Evolutionary conservation across 1,284 basidiomycete species (phyloP), one percentile per base, ranked within the genome.

Genomic region (Pascua sp.): DNA sequence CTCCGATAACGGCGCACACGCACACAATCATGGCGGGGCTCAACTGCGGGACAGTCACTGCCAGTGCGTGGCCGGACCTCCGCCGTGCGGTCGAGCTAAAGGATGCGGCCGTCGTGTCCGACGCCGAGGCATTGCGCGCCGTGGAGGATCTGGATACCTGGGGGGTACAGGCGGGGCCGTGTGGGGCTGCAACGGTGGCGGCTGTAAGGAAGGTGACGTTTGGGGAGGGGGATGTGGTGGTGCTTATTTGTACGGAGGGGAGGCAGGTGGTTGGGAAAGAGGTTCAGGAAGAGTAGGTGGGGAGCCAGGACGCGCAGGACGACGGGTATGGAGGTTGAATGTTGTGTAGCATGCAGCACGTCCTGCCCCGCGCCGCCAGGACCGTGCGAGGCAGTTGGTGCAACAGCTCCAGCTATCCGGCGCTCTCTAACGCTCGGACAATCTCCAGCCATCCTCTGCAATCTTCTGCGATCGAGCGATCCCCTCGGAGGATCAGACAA

Each of bases 241-340:
- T 62, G 32, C 47, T 62, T 3, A 62, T 62, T 16, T 56, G 54
- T 37, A 62, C 60, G 1, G 60, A 62, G 57, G 60, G 60, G 13
- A 37, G 32, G 32, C 57, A 53, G n/a, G 47, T 47, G 39, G 45
- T 36, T 48, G 36, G 7, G 10, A 4, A n/a, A n/a, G n/a, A 48
- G 47, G 24, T 32, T 3, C 24, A 32, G 24, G 24, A 32, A 3
- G 24, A 4, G 24, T 32, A n/a, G n/a, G n/a, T n/a, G n/a, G n/a
- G n/a, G n/a, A n/a, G n/a, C n/a, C n/a, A n/a, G n/a, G n/a, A n/a
- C n/a, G n/a, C n/a, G n/a, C n/a, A n/a, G n/a, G n/a, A n/a, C n/a
- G n/a, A n/a, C n/a, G n/a, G n/a, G n/a, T n/a, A n/a, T n/a, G n/a
- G n/a, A n/a, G n/a, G n/a, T n/a, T n/a, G n/a, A n/a, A n/a, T n/a